Percentiles rank a stretch among this genome's conserved stretches.
These are phyloP conservation scores for Flagelloscypha sp. DNA, from an alignment of 768 basidiomycete species.

Conservation along the genomic window DNA sequence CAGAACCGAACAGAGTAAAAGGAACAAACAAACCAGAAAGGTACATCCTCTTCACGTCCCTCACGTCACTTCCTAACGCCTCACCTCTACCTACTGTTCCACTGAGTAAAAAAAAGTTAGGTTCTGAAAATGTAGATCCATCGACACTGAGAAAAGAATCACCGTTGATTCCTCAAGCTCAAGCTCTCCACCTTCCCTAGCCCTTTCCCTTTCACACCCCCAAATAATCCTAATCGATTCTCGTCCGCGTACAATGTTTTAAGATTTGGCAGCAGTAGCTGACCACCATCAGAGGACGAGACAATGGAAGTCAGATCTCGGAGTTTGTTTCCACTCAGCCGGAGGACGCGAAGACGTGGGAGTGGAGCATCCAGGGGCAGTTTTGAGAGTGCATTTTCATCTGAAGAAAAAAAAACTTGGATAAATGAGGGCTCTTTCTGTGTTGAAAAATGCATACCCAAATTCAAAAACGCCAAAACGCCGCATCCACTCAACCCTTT, in stretches of 20 bases:
- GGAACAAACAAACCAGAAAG: conserved; percentile 65
- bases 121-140: conserved; percentile 1
- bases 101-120: neutral
- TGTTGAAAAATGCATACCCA: neutral
- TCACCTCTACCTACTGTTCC: too few relatives aligned
- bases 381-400: conserved; percentile 58
- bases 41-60: conserved; percentile 91
- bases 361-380: conserved; percentile 50
- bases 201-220: conserved; percentile 4
- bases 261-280: conserved; percentile 59
- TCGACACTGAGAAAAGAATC: conserved; percentile 16
- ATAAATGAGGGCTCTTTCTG: neutral
- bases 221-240: conserved; percentile 45
- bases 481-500: neutral
- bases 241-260: conserved; percentile 91
- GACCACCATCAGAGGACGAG: too few relatives aligned
- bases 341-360: conserved; percentile 72
- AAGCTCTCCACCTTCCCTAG: conserved; percentile 72
- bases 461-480: neutral
- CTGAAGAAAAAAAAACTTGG: conserved; percentile 32
- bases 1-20: conserved; percentile 10
- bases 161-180: conserved; percentile 80
- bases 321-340: conserved; percentile 77
- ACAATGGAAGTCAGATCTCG: conserved; percentile 46
- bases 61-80: conserved; percentile 74